A percentile compares a stretch with the other conserved stretches of the same genome.
Conservation (phyloP, 164 flowering plant species). For the Echeveria elegans region DNA sequence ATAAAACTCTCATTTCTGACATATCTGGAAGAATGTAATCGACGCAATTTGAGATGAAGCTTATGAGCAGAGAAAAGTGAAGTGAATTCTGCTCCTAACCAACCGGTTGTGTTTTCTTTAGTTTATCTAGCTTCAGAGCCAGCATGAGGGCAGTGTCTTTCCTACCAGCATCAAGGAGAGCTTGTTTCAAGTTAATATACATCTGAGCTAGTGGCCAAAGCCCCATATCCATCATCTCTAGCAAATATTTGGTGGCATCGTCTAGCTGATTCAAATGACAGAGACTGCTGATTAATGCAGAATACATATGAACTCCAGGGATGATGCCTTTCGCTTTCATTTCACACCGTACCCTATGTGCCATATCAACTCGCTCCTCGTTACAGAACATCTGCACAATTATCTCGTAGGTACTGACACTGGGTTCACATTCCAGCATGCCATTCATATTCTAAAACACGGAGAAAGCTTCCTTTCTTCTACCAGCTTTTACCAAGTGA, state of each 20-base stretch:
- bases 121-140: constrained; percentile 38
- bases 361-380: constrained; percentile 45
- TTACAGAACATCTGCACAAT: constrained; percentile 73
- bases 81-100: constrained; percentile 16
- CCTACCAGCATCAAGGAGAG: constrained; percentile 60
- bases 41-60: background rate
- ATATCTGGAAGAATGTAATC: background rate
- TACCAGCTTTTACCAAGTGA: constrained; percentile 46
- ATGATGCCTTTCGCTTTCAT: constrained; percentile 70
- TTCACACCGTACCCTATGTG: constrained; percentile 47
- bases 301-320: constrained; percentile 82
- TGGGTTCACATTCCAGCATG: constrained; percentile 50
- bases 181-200: constrained; percentile 55
- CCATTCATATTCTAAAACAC: constrained; percentile 48
- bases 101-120: constrained; percentile 37
- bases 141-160: constrained; percentile 38
- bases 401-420: constrained; percentile 54
- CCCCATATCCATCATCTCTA: constrained; percentile 77
- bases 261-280: constrained; percentile 55
- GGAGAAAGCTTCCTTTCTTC: constrained; percentile 41
- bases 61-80: background rate
- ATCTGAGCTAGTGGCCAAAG: constrained; percentile 61
- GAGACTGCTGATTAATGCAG: constrained; percentile 44
- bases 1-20: background rate
- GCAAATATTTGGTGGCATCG: constrained; percentile 61